Evolutionary conservation across 108 stramenopile species (phyloP), one percentile per base, ranked within the genome.

Genomic region (Nannochloropsis gaditana): DNA sequence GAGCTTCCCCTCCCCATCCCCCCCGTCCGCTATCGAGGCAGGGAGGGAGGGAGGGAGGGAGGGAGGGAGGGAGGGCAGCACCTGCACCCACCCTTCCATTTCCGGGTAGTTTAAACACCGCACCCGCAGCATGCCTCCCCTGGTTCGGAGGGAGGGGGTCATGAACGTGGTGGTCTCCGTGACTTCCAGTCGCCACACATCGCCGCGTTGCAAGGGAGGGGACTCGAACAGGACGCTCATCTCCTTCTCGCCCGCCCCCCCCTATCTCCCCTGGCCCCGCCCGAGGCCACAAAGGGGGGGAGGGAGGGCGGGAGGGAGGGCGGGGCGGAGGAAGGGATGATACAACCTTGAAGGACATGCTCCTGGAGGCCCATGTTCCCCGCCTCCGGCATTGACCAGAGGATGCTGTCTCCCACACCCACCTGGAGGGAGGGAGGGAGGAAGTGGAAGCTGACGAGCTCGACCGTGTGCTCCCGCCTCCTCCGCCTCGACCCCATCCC

Each of bases 61-160:
- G 59, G 59, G 59, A 15, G 59, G 59, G 59, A 73, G 59, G 8
- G 59, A 73, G n/a, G 59, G 59, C 59, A 4, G 59, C 5, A 73
- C 59, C 59, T 73, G 19, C 59, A 73, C 19, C 4, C 15, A 15
- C 59, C 59, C 59, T n/a, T n/a, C n/a, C 59, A 73, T 4, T 6
- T 73, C 59, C 59, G 59, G 59, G 59, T 73, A 73, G 59, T 73
- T 73, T 73, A n/a, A 3, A 73, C 59, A 73, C 19, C 59, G 59
- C 3, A 73, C 19, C 15, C 15, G 59, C 59, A 73, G 19, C 59
- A n/a, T 73, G 8, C 59, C 59, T 73, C 59, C 59, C n/a, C 59
- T n/a, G 15, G 15, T n/a, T 3, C 15, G 15, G 19, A 73, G 15
- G 59, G 59, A 4, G 3, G 19, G 15, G 4, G 59, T 73, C 4